Evolutionary conservation across 768 basidiomycete species (phyloP), one percentile per base, ranked within the genome.

Genomic region (Mycena pura): DNA sequence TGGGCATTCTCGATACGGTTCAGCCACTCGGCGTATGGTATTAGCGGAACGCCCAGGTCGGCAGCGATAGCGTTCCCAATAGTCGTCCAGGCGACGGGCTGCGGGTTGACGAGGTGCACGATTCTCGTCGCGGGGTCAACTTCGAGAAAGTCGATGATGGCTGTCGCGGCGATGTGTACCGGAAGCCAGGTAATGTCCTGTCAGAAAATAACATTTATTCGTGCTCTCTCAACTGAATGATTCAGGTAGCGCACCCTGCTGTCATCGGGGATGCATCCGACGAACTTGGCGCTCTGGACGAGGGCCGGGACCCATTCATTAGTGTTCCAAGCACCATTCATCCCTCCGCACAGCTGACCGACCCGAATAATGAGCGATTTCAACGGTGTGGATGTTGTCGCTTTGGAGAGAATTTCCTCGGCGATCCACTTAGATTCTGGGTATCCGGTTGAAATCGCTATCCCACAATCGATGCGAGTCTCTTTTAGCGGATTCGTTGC

Each of bases 241-340:
- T n/a, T n/a, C 9, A 47, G 21, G 10, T 19, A 29, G 38, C 62
- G 45, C 43, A 66, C 67, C 46, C 64, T 50, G 28, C 34, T 25
- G 45, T 60, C 60, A 27, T 53, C 57, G 17, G 69, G 71, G n/a
- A 73, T 34, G 44, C 63, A 64, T 27, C 58, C 57, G n/a, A 68
- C 6, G 6, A 43, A 7, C 3, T 45, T 29, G 2, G 64, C 56
- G 6, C 70, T 68, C 39, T 70, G 68, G 36, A 78, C 67, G 6
- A 80, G 39, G 34, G 68, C 60, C 21, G 79, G 77, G 36, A 80
- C 46, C 76, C 79, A 80, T 43, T 80, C 78, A 9, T 50, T 53
- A 21, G 57, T 28, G 55, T 71, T 75, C 78, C 78, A 80, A 4
- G 61, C 56, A 1, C 78, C 78, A 28, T 69, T 69, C 0, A 39